Conservation (phyloP, 129 eudicot species). For the Flaveria brownii region DNA sequence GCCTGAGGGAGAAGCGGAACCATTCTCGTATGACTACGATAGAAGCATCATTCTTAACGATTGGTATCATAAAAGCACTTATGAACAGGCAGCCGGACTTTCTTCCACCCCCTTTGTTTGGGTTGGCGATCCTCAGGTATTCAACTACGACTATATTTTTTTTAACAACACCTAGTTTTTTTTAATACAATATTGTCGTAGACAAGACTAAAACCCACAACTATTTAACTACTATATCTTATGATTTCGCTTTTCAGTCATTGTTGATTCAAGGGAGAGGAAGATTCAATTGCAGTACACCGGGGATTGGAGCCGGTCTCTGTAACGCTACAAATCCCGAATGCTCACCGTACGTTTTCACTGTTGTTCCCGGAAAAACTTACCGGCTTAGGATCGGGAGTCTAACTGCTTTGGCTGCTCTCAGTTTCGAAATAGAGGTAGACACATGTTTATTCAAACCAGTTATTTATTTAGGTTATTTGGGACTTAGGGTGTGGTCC, state of each 20-base stretch:
- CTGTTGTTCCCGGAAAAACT: constrained; percentile 75
- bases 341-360: constrained; percentile 61
- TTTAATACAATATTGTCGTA: too few relatives aligned
- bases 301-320: constrained; percentile 27
- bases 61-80: constrained; percentile 80
- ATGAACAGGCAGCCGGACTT: constrained; percentile 70
- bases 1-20: constrained; percentile 60
- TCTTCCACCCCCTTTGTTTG: constrained; percentile 69
- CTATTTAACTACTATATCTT: too few relatives aligned
- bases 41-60: constrained; percentile 69
- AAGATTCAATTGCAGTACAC: constrained; percentile 51
- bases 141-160: too few relatives aligned
- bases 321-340: constrained; percentile 69
- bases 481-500: too few relatives aligned
- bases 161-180: too few relatives aligned
- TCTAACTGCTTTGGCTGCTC: constrained; percentile 73
- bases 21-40: constrained; percentile 69
- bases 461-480: too few relatives aligned
- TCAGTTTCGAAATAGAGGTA: constrained; percentile 91
- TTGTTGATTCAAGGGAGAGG: constrained; percentile 89
- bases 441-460: background rate
- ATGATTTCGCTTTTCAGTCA: constrained; percentile 46
- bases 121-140: constrained; percentile 95
- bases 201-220: too few relatives aligned
- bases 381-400: constrained; percentile 85